Evolutionary conservation across 23 red algal species (phyloP).

Genomic region (Chondrus crispus): DNA sequence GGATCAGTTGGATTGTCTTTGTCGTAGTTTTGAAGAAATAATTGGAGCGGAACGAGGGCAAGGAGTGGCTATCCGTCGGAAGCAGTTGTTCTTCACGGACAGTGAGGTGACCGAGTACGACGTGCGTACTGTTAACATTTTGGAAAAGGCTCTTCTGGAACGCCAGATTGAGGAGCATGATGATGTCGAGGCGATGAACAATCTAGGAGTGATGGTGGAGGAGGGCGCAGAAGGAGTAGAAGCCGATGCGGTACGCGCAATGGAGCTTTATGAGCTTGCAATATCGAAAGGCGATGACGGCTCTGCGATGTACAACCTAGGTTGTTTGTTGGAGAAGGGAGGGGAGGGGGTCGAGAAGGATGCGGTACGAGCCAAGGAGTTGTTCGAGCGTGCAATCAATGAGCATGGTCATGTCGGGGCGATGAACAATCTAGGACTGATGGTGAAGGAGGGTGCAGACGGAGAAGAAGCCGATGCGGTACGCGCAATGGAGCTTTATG

Average conservation of each 20-base stretch:
- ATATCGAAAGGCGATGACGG: not conserved
- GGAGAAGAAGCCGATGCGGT: not conserved
- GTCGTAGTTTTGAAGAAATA: no score
- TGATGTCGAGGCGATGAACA: not conserved
- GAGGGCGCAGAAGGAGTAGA: not conserved
- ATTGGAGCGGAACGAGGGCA: no score
- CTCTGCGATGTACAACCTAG: not conserved
- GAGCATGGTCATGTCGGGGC: constrained; percentile 6
- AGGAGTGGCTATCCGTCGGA: no score
- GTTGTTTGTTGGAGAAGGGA: not conserved
- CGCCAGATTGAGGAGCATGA: not conserved
- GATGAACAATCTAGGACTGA: not conserved
- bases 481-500: not conserved
- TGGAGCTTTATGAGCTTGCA: not conserved
- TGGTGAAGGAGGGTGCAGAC: constrained; percentile 14
- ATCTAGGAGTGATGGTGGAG: not conserved
- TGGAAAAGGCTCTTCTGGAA: no score
- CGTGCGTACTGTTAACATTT: no score
- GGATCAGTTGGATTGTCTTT: no score
- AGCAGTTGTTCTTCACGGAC: no score
- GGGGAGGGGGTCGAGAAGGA: not conserved
- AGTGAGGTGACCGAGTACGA: no score
- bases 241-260: not conserved
- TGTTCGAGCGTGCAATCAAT: constrained; percentile 36
- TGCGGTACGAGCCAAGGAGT: not conserved